Evolutionary conservation across 176 grass and related monocot genomes (phyloP), one percentile per base, ranked within the genome.

Genomic region (Pontederia paniculata): DNA sequence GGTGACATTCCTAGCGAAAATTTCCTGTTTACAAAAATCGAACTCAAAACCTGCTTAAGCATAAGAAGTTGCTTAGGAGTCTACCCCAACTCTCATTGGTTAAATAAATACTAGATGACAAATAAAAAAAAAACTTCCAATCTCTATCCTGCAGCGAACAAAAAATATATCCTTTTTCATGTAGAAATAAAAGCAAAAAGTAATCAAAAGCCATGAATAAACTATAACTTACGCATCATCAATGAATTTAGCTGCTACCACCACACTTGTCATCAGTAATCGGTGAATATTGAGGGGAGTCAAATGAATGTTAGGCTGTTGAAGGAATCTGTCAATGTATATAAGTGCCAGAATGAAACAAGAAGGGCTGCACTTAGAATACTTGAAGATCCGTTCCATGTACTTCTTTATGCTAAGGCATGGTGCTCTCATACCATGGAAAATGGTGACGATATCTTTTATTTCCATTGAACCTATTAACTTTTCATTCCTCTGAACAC

Each of bases 291-390:
- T 86, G 31, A 75, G 69, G 69, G 73, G 69, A 2, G 81, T 85
- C 58, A 95, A 58, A 75, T 77, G 78, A 47, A 85, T 65, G 53
- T 84, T 52, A 65, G 89, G 76, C 78, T 89, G 78, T 50, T 78
- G 73, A 51, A 96, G 78, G 78, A 88, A 95, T 75, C 79, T 88
- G 54, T 95, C 82, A 55, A 89, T 86, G 70, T 95, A 95, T 70
- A 89, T 62, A 46, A 86, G 82, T 51, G 73, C 90, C 65, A 83
- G 60, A n/a, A 95, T 76, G 70, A 89, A 95, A 70, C 90, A 96
- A 19, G 85, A 96, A 23, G 85, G 90, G 57, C 90, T 96, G 64
- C 90, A 96, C 41, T 83, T 76, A 10, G 85, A 73, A 43, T 96
- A 96, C 64, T 96, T 95, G 76, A 85, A 95, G 65, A 95, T 95